Evolutionary conservation across 345 rosid species (phyloP), one percentile per base, ranked within the genome.

Genomic region (Atalantia buxifolia): DNA sequence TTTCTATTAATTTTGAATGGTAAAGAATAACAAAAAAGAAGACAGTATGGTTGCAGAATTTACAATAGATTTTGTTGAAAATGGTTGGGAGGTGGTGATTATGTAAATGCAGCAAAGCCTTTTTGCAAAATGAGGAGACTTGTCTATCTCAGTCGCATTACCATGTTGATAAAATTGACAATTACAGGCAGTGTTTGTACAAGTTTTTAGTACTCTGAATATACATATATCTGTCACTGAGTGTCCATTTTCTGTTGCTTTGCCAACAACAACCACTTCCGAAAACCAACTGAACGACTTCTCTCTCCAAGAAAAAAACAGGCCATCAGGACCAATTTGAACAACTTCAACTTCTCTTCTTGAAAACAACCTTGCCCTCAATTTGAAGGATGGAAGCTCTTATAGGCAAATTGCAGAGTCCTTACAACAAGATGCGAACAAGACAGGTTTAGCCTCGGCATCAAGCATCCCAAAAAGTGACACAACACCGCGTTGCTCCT

Each of bases 391-490:
- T 9, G 74, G 74, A 25, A 50, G 4, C 36, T 71, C 42, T 0
- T 50, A 71, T 8, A 50, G 7, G 14, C 10, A 9, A 50, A 50
- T 12, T 1, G 9, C 60, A 5, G 7, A 50, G 42, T 71, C 74
- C 53, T 71, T 71, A 7, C 48, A 42, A 42, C 62, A 71, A 0
- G 62, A 71, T 1, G 40, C 21, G 1, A 71, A 21, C 42, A 71
- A 28, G 18, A 71, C 5, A 24, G 74, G 62, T 53, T 53, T 71
- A 60, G 61, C 61, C 40, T 50, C 4, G 9, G 40, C 74, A 70
- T 50, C 40, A 50, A 31, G 18, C 81, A 78, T 75, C 36, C 81
- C 81, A 22, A 53, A 73, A 21, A 81, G 6, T 18, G 59, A 50
- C 6, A 78, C 27, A 27, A 74, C 57, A 28, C 79, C 68, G 10